Evolutionary conservation across 306 rosid genomes (phyloP), one percentile per base, ranked within the genome.

Genomic region (Myrica gale): DNA sequence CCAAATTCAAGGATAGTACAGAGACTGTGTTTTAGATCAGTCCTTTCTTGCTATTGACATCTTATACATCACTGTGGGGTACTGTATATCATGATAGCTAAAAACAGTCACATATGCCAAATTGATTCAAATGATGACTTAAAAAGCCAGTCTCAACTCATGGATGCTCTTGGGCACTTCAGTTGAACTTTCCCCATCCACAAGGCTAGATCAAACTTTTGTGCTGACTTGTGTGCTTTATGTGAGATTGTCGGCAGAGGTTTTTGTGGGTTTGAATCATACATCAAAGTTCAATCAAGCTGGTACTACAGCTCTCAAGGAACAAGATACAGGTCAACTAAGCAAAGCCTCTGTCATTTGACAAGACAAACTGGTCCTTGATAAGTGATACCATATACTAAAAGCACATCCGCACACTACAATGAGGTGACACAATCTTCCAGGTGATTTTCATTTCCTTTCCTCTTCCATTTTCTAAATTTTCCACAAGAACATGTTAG

Each of bases 241-340:
- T 32, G 19, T n/a, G 11, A 54, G 58, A 12, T n/a, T 12, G 43
- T 61, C 43, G 13, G 19, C 67, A 11, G 21, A 61, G 67, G 42
- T 61, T 61, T 2, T 11, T 61, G 67, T 11, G 67, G 67, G 44
- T 61, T 61, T 61, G 44, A 11, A 61, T 61, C 11, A 26, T 26
- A 13, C 43, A 26, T 32, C 26, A 61, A 61, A 61, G 44, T 61
- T 61, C 68, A 32, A 61, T 56, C 13, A 3, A 61, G 19, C 68
- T 37, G 8, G 42, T 26, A 43, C 21, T 32, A 10, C 43, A 12
- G 16, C 67, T 32, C 13, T 32, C 44, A 32, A 6, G 19, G 32
- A 61, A 61, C 32, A 61, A 61, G 44, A 61, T 32, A 61, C 68
- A 26, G 68, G 44, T 12, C 44, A 61, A 61, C 41, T 21, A 58